Conservation (phyloP, 805 yeast species). For the Candida boidinii region DNA sequence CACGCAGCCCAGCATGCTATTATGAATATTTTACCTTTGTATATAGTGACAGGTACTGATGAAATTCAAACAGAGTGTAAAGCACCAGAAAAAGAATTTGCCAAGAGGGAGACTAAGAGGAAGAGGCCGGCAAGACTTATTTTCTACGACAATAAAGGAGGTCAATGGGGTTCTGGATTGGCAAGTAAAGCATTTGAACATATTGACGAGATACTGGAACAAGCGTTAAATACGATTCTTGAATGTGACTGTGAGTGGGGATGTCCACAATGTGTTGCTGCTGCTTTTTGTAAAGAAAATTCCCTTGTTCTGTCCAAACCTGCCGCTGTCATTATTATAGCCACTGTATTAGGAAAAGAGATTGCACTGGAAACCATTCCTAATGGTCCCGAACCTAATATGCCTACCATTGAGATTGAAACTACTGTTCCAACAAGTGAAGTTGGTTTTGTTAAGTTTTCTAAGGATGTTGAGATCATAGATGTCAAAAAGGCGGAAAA, state of each 20-base stretch:
- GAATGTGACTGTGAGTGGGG: conserved; percentile 64
- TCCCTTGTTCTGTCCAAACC: conserved; percentile 80
- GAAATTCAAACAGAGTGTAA: conserved; percentile 92
- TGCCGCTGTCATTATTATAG: conserved; percentile 68
- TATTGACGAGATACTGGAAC: conserved; percentile 53
- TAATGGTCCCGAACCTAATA: conserved; percentile 69
- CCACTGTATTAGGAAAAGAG: conserved; percentile 47
- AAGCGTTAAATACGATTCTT: conserved; percentile 49
- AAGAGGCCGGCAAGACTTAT: conserved; percentile 82
- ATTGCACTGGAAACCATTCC: conserved; percentile 41
- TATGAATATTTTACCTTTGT: conserved; percentile 68
- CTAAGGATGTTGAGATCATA: conserved; percentile 50
- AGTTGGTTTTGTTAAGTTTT: conserved; percentile 41
- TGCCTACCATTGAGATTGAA: conserved; percentile 60
- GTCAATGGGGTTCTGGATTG: conserved; percentile 71
- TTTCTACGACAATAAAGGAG: conserved; percentile 80
- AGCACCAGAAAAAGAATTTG: conserved; percentile 95
- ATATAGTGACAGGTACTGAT: conserved; percentile 61
- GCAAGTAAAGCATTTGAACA: conserved; percentile 74
- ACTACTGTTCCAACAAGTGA: conserved; percentile 51
- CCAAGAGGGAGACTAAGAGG: conserved; percentile 60
- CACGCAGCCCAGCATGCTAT: conserved; percentile 94
- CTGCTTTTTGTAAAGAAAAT: conserved; percentile 71
- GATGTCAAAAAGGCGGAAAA: conserved; percentile 26
- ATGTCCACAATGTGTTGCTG: conserved; percentile 83